phyloP scores from a whole-genome alignment of 2,329 filamentous ascomycete species.

The Colletotrichum sp. region DNA sequence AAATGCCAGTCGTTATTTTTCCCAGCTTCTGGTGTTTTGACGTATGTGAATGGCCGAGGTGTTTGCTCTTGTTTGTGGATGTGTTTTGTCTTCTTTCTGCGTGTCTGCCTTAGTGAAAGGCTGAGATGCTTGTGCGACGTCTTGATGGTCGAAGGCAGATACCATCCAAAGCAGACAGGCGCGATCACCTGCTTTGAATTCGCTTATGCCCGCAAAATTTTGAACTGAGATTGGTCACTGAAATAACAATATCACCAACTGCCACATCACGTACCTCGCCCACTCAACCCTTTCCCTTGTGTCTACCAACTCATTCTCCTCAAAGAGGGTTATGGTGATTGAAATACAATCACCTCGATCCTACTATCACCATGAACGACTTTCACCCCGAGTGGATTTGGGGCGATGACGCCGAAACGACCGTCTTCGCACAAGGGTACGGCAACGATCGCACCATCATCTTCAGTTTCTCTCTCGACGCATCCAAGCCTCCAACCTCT shows the following conservation, averaged over 20 bases:
- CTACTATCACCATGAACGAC: neutral
- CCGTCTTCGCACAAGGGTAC: neutral
- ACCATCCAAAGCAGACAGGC: neutral
- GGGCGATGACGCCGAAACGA: neutral
- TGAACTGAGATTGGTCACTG: neutral
- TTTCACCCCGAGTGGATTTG: neutral
- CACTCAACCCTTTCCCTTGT: rapidly evolving
- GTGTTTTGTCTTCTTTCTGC: neutral
- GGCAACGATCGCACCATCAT: neutral
- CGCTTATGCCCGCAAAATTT: neutral
- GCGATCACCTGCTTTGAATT: neutral
- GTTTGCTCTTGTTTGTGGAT: neutral
- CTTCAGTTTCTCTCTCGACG: neutral
- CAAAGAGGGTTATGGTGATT: neutral
- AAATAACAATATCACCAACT: neutral
- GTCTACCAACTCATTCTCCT: neutral
- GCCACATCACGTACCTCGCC: neutral
- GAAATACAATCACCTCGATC: neutral
- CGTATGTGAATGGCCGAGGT: neutral
- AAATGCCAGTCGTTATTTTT: neutral
- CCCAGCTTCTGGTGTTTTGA: neutral
- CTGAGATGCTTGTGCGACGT: neutral
- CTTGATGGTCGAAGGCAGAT: neutral
- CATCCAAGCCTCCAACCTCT: neutral
- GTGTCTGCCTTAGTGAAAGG: neutral